Conservation (phyloP, 495 filamentous ascomycete species). For the Oidiodendron maius region DNA sequence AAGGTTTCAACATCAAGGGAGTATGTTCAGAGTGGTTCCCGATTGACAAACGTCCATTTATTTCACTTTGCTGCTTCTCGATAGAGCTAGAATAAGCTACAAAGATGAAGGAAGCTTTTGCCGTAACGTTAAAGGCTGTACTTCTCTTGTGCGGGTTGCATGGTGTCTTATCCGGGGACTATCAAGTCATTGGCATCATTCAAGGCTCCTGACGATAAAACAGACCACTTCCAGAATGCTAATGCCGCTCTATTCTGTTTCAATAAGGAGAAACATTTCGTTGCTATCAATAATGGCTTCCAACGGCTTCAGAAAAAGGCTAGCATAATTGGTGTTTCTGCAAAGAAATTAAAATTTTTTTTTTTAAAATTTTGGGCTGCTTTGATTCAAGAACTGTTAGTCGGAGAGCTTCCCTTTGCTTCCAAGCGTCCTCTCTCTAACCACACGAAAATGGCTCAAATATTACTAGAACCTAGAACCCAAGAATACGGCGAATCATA, state of each 20-base stretch:
- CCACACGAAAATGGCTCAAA: neutral
- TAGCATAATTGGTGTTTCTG: neutral
- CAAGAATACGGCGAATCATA: constrained; percentile 1
- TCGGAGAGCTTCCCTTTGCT: neutral
- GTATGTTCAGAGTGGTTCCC: neutral
- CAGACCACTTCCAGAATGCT: neutral
- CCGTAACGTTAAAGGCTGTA: neutral
- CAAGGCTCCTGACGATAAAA: neutral
- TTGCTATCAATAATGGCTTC: neutral
- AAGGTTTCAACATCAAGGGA: neutral
- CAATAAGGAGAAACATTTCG: neutral
- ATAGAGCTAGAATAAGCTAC: neutral
- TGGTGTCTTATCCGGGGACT: constrained; percentile 1
- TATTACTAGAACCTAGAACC: neutral
- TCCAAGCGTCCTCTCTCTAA: neutral
- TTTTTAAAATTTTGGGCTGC: too few species aligned
- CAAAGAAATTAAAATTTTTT: neutral
- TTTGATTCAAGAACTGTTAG: constrained; percentile 3
- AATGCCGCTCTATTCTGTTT: too few species aligned
- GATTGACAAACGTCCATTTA: constrained; percentile 2
- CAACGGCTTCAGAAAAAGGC: neutral
- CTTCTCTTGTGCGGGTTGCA: neutral
- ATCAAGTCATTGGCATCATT: constrained; percentile 1
- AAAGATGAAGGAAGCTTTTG: constrained; percentile 1
- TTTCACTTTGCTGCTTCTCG: neutral